Evolutionary conservation across 352 stramenopile genomes (phyloP).

Genomic region (Phytophthora tubulina): DNA sequence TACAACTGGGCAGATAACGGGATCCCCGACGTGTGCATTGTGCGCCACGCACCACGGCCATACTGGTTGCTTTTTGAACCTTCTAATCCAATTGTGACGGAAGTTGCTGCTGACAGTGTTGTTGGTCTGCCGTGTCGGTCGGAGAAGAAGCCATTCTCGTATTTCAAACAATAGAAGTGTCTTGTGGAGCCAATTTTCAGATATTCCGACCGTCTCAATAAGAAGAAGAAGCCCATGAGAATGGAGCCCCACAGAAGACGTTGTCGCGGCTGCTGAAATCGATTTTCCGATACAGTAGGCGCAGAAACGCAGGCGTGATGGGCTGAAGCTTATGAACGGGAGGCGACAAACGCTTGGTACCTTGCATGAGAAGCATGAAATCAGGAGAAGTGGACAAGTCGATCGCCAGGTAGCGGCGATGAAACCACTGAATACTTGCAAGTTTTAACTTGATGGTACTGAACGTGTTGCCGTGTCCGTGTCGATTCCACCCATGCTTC

Average conservation of each 20-base stretch:
- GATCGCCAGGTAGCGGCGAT: conserved; percentile 1
- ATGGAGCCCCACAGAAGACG: conserved; percentile 36
- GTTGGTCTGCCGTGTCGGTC: conserved; percentile 16
- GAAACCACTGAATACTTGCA: conserved; percentile 14
- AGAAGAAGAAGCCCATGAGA: conserved; percentile 37
- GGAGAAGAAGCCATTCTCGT: conserved; percentile 11
- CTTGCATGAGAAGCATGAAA: background rate
- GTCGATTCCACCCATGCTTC: conserved; percentile 24
- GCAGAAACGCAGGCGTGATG: conserved; percentile 12
- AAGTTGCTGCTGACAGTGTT: conserved; percentile 7
- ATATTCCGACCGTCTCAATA: conserved; percentile 30
- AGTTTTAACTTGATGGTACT: conserved; percentile 15
- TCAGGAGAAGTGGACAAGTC: background rate
- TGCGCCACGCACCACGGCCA: conserved; percentile 20
- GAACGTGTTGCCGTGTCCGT: conserved; percentile 17
- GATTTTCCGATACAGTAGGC: conserved; percentile 12
- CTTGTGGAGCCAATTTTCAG: background rate
- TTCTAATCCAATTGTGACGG: conserved; percentile 21
- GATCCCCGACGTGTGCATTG: conserved; percentile 17
- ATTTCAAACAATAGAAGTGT: conserved; percentile 25
- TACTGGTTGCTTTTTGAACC: conserved; percentile 19
- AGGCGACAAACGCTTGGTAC: conserved; percentile 13
- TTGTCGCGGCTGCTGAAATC: conserved; percentile 12
- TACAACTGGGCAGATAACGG: conserved; percentile 21
- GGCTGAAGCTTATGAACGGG: conserved; percentile 13